These are phyloP conservation scores for Exutisphaerella laricina DNA, from an alignment of 2,329 filamentous ascomycete species.

Conservation along the genomic window DNA sequence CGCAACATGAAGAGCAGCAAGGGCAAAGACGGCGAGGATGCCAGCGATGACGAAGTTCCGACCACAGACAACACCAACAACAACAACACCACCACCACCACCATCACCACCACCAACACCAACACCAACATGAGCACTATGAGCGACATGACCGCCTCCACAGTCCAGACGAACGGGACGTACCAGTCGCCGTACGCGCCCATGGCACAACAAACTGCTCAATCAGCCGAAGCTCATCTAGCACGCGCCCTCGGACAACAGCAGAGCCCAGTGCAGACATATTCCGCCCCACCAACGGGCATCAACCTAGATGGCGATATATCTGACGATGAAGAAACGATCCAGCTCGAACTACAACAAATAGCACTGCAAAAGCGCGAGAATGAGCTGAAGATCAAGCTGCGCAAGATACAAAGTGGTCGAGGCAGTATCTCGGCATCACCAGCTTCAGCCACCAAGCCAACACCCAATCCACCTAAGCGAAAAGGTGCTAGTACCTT, in stretches of 20 bases:
- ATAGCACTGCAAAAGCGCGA: constrained; percentile 35
- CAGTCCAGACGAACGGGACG: constrained; percentile 12
- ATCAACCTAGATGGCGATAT: constrained; percentile 24
- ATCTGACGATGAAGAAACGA: constrained; percentile 33
- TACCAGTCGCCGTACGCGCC: constrained; percentile 35
- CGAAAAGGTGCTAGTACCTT: constrained; percentile 14
- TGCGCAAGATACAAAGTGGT: constrained; percentile 30
- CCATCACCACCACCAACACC: too few species aligned
- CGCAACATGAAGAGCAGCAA: constrained; percentile 18
- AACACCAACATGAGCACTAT: too few species aligned
- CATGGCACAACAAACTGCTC: constrained; percentile 23
- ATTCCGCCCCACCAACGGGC: constrained; percentile 12
- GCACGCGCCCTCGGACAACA: constrained; percentile 21
- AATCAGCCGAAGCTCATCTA: constrained; percentile 28
- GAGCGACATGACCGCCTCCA: too few species aligned
- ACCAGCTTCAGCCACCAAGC: constrained; percentile 14
- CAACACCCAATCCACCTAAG: constrained; percentile 16
- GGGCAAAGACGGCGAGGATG: constrained; percentile 24
- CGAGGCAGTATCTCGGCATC: constrained; percentile 18
- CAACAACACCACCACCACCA: too few species aligned
- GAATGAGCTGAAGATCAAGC: constrained; percentile 34
- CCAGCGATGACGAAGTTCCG: constrained; percentile 15
- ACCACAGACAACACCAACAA: constrained; percentile 7
- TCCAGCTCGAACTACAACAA: constrained; percentile 34
- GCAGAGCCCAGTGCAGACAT: constrained; percentile 20